Evolutionary conservation across 345 rosid genomes (phyloP).

Genomic region (Heritiera littoralis): DNA sequence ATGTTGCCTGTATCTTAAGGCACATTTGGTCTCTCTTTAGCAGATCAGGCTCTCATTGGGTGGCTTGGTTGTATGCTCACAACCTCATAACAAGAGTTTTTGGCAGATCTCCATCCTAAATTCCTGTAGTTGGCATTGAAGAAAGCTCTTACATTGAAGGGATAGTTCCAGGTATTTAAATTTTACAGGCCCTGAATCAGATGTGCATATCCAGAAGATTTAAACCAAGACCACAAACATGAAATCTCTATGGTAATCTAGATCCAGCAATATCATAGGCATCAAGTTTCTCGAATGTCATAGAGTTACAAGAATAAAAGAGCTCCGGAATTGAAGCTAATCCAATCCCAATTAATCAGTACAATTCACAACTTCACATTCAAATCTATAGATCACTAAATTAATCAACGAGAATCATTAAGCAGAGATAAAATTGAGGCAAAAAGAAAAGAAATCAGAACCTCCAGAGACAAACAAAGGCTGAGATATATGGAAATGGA

Average conservation of each 20-base stretch:
- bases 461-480: constrained; percentile 97
- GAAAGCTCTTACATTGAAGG: not conserved
- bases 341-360: not conserved
- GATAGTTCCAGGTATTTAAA: not conserved
- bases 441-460: constrained; percentile 17
- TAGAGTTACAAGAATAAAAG: not conserved
- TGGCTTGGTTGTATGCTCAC: not conserved
- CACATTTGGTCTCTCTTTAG: not conserved
- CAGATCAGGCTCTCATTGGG: not conserved
- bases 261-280: constrained; percentile 3
- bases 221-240: not conserved
- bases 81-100: not conserved
- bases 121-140: not conserved
- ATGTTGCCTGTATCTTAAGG: not conserved
- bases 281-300: not conserved
- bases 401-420: not conserved
- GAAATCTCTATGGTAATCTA: not conserved
- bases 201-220: not conserved
- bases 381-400: constrained; percentile 16
- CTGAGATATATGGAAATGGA: constrained; percentile 90
- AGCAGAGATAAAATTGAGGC: not conserved
- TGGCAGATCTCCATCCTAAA: not conserved
- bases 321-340: not conserved
- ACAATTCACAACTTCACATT: not conserved
- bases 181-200: not conserved